Percentiles rank a stretch among this genome's conserved stretches.
Evolutionary conservation across 345 rosid species (phyloP).

Genomic region (Schrenkiella parvula): DNA sequence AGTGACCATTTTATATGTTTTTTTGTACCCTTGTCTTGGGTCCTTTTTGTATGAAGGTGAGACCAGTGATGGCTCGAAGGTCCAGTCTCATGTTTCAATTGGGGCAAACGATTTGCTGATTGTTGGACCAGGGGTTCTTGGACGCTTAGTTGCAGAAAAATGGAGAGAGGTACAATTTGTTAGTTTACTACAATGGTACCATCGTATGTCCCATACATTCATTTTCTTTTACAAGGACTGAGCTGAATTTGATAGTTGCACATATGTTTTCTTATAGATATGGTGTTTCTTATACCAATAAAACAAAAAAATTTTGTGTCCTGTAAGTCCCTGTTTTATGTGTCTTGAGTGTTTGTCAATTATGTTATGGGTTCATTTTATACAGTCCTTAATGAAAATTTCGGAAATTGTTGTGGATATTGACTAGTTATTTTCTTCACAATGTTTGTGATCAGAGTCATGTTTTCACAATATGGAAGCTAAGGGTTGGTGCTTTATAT

Average conservation of each 20-base stretch:
- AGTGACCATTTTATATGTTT: not conserved
- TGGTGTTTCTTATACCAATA: not conserved
- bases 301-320: not conserved
- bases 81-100: conserved; percentile 42
- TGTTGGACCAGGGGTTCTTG: conserved; percentile 95
- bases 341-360: not conserved
- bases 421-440: not conserved
- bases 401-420: not conserved
- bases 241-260: not conserved
- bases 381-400: not conserved
- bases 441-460: not conserved
- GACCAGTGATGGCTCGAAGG: conserved; percentile 43
- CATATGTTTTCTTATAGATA: not conserved
- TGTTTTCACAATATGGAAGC: conserved; percentile 1
- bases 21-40: not conserved
- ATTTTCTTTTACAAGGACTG: not conserved
- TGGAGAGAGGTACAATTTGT: conserved; percentile 64
- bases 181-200: not conserved
- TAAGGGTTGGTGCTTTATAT: conserved; percentile 21
- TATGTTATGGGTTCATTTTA: not conserved
- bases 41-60: conserved; percentile 38
- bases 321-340: not conserved
- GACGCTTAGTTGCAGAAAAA: conserved; percentile 85
- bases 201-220: not conserved
- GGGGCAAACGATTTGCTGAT: conserved; percentile 75